These are phyloP conservation scores for Dryadomyces quercivorus DNA, from an alignment of 2,329 filamentous ascomycete species.

Conservation along the genomic window DNA sequence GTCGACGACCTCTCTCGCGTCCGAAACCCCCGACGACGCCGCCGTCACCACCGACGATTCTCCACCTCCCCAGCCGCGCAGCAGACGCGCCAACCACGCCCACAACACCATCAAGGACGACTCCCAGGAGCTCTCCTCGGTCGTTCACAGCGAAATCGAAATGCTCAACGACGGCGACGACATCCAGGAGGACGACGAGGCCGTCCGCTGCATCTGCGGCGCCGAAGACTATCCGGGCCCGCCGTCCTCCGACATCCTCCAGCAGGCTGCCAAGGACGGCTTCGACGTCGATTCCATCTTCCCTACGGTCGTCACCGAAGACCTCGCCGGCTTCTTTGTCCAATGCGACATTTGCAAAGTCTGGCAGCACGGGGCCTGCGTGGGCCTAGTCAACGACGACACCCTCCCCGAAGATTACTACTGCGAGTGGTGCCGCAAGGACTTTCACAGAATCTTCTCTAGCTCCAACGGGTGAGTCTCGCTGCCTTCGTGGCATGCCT, in stretches of 20 bases:
- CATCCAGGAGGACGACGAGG: constrained; percentile 77
- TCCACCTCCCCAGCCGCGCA: constrained; percentile 59
- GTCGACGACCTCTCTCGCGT: constrained; percentile 60
- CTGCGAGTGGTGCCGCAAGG: constrained; percentile 87
- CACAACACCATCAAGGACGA: constrained; percentile 28
- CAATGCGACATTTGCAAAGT: constrained; percentile 97
- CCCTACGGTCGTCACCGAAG: constrained; percentile 58
- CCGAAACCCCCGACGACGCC: constrained; percentile 53
- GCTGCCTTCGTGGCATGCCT: neutral
- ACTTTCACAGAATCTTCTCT: constrained; percentile 73
- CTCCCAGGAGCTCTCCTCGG: constrained; percentile 33
- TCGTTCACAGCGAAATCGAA: constrained; percentile 29
- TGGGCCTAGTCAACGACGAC: constrained; percentile 90
- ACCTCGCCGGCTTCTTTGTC: constrained; percentile 89
- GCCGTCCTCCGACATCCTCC: constrained; percentile 43
- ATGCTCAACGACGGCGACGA: constrained; percentile 56
- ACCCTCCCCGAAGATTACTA: constrained; percentile 95
- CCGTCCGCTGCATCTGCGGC: constrained; percentile 90
- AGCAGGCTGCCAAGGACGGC: constrained; percentile 41
- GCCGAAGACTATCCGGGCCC: constrained; percentile 90
- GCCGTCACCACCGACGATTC: constrained; percentile 45
- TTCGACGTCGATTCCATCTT: constrained; percentile 45
- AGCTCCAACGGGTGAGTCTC: constrained; percentile 70
- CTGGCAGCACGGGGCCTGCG: constrained; percentile 97
- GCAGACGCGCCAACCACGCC: constrained; percentile 26